These are phyloP conservation scores for Dillenia suffruticosa DNA, from an alignment of 164 flowering plant species.

Conservation along the genomic window DNA sequence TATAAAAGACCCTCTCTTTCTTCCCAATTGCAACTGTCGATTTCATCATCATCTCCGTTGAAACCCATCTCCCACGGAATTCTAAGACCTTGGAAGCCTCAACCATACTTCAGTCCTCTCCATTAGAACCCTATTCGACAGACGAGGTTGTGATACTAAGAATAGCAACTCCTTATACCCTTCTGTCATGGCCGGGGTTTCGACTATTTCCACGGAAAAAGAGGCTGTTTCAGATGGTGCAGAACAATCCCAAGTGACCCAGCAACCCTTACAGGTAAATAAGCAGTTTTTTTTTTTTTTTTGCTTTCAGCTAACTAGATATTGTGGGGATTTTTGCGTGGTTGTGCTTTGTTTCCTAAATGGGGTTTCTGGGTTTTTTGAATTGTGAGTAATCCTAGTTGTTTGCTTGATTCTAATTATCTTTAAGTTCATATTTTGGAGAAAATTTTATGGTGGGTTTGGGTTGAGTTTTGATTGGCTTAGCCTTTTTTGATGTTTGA, in stretches of 20 bases:
- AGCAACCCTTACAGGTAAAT: conserved; percentile 30
- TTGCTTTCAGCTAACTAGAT: neutral
- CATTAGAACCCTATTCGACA: no score
- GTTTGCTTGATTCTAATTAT: neutral
- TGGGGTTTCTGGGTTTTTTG: neutral
- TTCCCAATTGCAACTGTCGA: no score
- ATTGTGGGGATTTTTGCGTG: neutral
- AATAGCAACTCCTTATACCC: conserved; percentile 7
- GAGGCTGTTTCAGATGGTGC: conserved; percentile 13
- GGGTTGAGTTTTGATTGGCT: no score
- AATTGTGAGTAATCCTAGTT: neutral
- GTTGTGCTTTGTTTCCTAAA: neutral
- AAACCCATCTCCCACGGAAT: no score
- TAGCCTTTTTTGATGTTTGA: no score
- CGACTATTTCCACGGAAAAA: conserved; percentile 24
- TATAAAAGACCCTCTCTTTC: no score
- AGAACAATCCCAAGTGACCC: conserved; percentile 17
- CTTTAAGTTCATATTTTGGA: neutral
- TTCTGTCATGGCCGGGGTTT: conserved; percentile 22
- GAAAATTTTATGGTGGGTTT: no score
- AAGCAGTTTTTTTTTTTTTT: neutral
- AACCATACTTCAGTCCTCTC: no score
- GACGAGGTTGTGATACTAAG: no score
- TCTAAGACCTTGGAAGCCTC: no score
- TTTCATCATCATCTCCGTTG: no score